phyloP scores from a whole-genome alignment of 2,329 filamentous ascomycete species.

The Talaromyces atroroseus region DNA sequence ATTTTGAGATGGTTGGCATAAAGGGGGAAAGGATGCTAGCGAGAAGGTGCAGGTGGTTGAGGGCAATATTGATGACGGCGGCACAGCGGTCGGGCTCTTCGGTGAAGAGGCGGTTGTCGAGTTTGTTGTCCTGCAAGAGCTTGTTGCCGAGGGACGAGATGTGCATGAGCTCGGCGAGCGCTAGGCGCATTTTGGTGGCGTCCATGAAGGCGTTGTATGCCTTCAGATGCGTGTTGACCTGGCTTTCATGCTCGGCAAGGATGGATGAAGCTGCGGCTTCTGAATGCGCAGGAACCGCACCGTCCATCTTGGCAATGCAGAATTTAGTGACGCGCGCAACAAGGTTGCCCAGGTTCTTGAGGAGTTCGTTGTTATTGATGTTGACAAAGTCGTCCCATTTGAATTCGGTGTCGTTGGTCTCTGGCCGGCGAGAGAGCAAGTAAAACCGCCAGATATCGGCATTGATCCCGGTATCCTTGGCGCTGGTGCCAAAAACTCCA shows the following conservation, averaged over 20 bases:
- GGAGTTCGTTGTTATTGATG: slow-evolving; percentile 83
- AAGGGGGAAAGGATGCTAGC: slow-evolving; percentile 76
- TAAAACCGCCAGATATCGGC: slow-evolving; percentile 93
- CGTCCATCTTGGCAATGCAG: slow-evolving; percentile 42
- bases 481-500: slow-evolving; percentile 87
- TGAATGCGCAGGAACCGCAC: slow-evolving; percentile 33
- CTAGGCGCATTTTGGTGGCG: slow-evolving; percentile 55
- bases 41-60: slow-evolving; percentile 78
- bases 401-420: slow-evolving; percentile 82
- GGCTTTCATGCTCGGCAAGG: slow-evolving; percentile 39
- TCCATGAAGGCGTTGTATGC: slow-evolving; percentile 56
- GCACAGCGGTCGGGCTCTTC: slow-evolving; percentile 56
- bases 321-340: slow-evolving; percentile 71
- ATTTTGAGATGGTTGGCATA: slow-evolving; percentile 70
- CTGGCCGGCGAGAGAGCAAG: slow-evolving; percentile 76
- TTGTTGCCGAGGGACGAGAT: slow-evolving; percentile 56
- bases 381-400: slow-evolving; percentile 81
- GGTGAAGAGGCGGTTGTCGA: slow-evolving; percentile 58
- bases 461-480: slow-evolving; percentile 76
- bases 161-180: slow-evolving; percentile 50
- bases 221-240: slow-evolving; percentile 48
- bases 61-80: slow-evolving; percentile 66
- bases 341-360: slow-evolving; percentile 67
- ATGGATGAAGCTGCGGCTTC: slow-evolving; percentile 21
- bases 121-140: slow-evolving; percentile 54